These are phyloP conservation scores for Solanum habrochaites DNA, from an alignment of 257 asterid species.

Conservation along the genomic window DNA sequence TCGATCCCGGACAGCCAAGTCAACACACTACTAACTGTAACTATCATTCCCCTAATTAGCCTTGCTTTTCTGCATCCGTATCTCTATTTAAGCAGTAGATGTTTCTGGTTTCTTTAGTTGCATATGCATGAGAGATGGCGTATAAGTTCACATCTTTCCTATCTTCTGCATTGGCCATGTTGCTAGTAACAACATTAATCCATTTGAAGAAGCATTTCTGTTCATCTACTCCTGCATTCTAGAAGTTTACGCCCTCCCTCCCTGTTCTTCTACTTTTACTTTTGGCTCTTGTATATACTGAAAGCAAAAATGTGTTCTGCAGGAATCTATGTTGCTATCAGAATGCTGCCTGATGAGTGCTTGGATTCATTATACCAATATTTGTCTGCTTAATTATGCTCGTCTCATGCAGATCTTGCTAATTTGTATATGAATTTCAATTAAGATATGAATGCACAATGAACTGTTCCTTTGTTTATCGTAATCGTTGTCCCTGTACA, in stretches of 20 bases:
- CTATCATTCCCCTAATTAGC: constrained; percentile 16
- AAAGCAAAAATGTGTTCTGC: background rate
- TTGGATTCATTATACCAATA: background rate
- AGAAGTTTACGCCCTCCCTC: background rate
- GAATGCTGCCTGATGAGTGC: background rate
- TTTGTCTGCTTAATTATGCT: background rate
- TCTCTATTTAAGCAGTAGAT: background rate
- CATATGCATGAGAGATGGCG: background rate
- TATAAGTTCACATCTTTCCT: background rate
- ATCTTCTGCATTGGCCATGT: background rate
- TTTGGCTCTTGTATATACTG: background rate
- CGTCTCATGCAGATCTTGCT: background rate
- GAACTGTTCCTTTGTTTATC: background rate
- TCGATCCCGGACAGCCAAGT: constrained; percentile 24
- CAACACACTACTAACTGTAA: constrained; percentile 19
- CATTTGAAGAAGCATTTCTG: background rate
- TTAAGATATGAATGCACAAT: background rate
- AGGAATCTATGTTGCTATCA: background rate
- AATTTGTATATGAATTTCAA: background rate
- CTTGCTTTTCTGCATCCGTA: background rate
- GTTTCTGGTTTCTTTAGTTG: background rate
- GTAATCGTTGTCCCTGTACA: background rate
- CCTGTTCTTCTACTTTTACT: background rate
- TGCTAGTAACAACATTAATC: background rate
- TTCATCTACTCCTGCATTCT: background rate